Evolutionary conservation across 192 early-diverging fungal species (phyloP), one percentile per base, ranked within the genome.

Genomic region (Backusella tuberculispora): DNA sequence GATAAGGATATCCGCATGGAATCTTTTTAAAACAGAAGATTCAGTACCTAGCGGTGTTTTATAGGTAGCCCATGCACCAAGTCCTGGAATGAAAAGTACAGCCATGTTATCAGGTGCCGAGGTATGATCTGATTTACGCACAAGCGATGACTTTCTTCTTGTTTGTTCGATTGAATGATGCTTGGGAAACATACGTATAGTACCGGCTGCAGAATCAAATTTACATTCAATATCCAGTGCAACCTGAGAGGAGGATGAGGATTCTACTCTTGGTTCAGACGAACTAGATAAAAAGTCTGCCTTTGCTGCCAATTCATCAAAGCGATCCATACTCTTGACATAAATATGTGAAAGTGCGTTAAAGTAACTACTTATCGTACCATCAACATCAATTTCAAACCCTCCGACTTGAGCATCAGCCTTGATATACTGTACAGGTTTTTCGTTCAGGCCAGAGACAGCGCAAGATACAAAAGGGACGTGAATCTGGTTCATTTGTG

Each of bases 331-430:
- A 47, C 90, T 90, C 41, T 76, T 81, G 38, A 83, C 83, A 76
- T 91, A 93, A 10, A 95, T 89, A n/a, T 81, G 86, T 3, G 75
- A 80, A 6, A 95, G 78, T 13, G 80, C 80, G 77, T 89, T 91
- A 56, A 92, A 78, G 78, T 92, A 87, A 12, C 87, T 85, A 0
- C 90, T 83, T 60, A 95, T 85, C 10, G 79, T 81, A 12, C 90
- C 86, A 72, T 92, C 91, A 38, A 95, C 74, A 44, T 94, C 89
- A 9, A 95, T 71, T 60, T 91, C 87, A 74, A 95, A 95, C 0
- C 93, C 93, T 46, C 85, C 82, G 0, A 94, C 88, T 3, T 84
- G 73, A 1, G 90, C 88, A 71, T 87, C 76, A 12, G 90, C 80
- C 5, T 74, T 76, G 7, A 92, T 65, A 8, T 44, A 66, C 24